Evolutionary conservation across 2,329 filamentous ascomycete species (phyloP), one percentile per base, ranked within the genome.

Genomic region (Lasiodiplodia gonubiensis): DNA sequence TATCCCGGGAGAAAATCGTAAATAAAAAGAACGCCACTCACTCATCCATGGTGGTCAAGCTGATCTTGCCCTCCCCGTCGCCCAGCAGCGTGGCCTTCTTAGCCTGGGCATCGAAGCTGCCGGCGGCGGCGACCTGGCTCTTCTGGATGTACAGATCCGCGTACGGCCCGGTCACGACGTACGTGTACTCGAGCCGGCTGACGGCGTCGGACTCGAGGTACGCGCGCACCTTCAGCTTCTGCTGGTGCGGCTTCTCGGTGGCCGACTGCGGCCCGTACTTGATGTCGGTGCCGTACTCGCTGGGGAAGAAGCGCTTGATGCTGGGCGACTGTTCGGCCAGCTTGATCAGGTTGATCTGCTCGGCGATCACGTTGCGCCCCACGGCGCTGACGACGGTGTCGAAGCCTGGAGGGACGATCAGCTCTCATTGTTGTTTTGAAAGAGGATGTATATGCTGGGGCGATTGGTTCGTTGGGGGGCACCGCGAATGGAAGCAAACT

Each of bases 31-130:
- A 14, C 6, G 12, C 5, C 14, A 82, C 86, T 80, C 79, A 90
- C 89, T 93, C 91, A 25, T 82, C 80, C 87, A 91, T 91, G 2
- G 88, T 90, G 2, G 89, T 92, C 72, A 93, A 86, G 21, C 59
- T 51, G 30, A 63, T 42, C 88, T 89, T 69, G 92, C 83, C 68
- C 80, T 84, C 23, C 84, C 88, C 46, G 88, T 86, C 85, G 2
- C 86, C 90, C 23, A 92, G 73, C 16, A 93, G 73, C 2, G 86
- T 80, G 0, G 90, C 90, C 67, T 81, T 85, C 73, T 85, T 88
- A 2, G 73, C 80, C 68, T 80, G 78, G 1, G 86, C 80, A 72
- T 92, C 85, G 71, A 87, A 93, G 0, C 84, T 84, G 2, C 90
- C 90, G 0, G 81, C 77, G 39, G 79, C 74, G 61, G 79, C 72